A percentile compares a stretch with the other conserved stretches of the same genome.
Evolutionary conservation across 208 protist genomes (phyloP).

Genomic region (Leptomonas seymouri): DNA sequence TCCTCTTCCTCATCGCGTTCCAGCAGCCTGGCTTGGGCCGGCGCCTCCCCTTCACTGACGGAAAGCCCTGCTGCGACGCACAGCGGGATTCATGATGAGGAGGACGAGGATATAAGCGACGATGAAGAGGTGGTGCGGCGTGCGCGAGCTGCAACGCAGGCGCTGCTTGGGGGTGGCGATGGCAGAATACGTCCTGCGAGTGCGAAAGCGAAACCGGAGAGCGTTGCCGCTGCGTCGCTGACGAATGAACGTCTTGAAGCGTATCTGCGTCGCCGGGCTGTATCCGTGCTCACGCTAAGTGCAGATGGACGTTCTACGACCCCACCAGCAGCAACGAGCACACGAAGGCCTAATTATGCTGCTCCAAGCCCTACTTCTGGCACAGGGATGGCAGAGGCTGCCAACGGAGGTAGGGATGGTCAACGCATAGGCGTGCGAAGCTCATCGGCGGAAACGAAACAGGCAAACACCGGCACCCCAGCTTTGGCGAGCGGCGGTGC

Average conservation of each 20-base stretch:
- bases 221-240: background rate
- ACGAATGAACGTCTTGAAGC: conserved; percentile 14
- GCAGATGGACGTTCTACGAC: too few species aligned
- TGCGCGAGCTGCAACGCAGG: conserved; percentile 27
- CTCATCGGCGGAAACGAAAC: too few species aligned
- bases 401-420: too few species aligned
- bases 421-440: too few species aligned
- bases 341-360: background rate
- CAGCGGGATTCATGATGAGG: background rate
- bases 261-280: conserved; percentile 22
- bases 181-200: background rate
- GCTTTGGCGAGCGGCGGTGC: background rate
- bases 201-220: background rate
- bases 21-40: background rate
- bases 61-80: background rate
- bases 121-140: conserved; percentile 32
- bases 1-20: conserved; percentile 26
- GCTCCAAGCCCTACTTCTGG: too few species aligned
- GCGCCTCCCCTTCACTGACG: background rate
- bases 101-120: conserved; percentile 19
- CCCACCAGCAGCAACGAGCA: background rate
- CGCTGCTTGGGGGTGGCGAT: conserved; percentile 11
- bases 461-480: background rate
- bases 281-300: background rate
- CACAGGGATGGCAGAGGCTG: too few species aligned